A percentile compares a stretch with the other conserved stretches of the same genome.
Conservation (phyloP, 1,139 yeast genomes). For the Saccharomycopsis hybrid region DNA sequence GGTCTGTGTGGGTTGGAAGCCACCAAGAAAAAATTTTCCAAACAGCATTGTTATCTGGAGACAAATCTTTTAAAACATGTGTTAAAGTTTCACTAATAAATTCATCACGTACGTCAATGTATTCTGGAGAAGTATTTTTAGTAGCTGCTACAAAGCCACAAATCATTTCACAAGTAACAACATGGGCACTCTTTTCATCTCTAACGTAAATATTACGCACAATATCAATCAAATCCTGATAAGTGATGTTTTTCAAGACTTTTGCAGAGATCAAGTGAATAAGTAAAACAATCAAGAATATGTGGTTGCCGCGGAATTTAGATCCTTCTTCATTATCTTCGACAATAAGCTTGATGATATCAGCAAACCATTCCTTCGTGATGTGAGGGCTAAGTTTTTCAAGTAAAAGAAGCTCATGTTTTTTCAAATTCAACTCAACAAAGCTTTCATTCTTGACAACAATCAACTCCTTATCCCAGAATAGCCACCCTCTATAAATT, state of each 20-base stretch:
- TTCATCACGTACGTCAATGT: slow-evolving; percentile 37
- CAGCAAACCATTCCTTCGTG: slow-evolving; percentile 52
- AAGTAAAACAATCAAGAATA: slow-evolving; percentile 43
- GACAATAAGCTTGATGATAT: slow-evolving; percentile 48
- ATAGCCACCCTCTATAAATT: slow-evolving; percentile 63
- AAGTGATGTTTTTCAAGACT: slow-evolving; percentile 31
- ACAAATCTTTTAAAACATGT: slow-evolving; percentile 52
- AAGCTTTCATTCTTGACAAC: slow-evolving; percentile 37
- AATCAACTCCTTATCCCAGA: slow-evolving; percentile 60
- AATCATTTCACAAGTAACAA: slow-evolving; percentile 54
- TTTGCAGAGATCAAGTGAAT: slow-evolving; percentile 38
- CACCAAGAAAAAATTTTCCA: slow-evolving; percentile 81
- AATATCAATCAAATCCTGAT: slow-evolving; percentile 44
- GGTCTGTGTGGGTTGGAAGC: slow-evolving; percentile 60
- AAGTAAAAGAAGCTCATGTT: slow-evolving; percentile 36
- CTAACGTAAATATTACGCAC: slow-evolving; percentile 46
- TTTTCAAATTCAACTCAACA: slow-evolving; percentile 32
- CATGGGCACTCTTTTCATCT: slow-evolving; percentile 61
- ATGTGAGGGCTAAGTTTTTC: slow-evolving; percentile 34
- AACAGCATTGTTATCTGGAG: slow-evolving; percentile 68
- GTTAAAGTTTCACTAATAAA: slow-evolving; percentile 40
- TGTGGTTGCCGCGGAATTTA: slow-evolving; percentile 58
- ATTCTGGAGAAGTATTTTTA: slow-evolving; percentile 31
- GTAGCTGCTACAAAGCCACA: slow-evolving; percentile 52
- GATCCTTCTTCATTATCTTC: slow-evolving; percentile 60